These are phyloP conservation scores for Linum usitatissimum DNA, from an alignment of 345 rosid genomes.

Conservation along the genomic window DNA sequence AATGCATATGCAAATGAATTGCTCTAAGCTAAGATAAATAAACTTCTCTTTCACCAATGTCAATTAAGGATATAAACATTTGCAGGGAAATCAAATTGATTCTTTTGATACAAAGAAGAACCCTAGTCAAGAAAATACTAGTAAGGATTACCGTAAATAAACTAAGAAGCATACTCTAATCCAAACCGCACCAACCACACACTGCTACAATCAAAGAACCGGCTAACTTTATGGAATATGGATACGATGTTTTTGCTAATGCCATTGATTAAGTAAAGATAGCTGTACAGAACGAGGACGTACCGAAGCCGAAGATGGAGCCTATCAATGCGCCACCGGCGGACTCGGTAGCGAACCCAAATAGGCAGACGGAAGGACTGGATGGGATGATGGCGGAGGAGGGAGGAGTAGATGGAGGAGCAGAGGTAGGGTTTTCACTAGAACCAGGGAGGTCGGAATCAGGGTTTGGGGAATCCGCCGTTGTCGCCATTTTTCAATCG, in stretches of 20 bases:
- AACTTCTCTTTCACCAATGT: background rate
- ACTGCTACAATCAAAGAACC: background rate
- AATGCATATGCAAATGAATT: too few species aligned
- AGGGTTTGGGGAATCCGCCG: conserved; percentile 3
- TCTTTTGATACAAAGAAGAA: background rate
- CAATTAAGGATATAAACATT: too few species aligned
- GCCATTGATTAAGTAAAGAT: background rate
- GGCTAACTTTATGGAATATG: background rate
- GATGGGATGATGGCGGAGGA: conserved; percentile 25
- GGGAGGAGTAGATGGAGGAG: conserved; percentile 26
- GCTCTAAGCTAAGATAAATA: background rate
- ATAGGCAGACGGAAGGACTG: conserved; percentile 37
- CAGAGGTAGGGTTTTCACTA: conserved; percentile 11
- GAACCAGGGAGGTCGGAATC: conserved; percentile 11
- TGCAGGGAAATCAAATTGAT: too few species aligned
- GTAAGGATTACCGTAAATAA: too few species aligned
- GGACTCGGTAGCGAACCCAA: conserved; percentile 63
- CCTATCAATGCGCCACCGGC: conserved; percentile 89
- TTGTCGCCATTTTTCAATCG: background rate
- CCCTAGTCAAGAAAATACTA: background rate
- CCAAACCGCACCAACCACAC: background rate
- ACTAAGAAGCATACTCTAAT: too few species aligned
- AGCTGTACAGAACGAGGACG: background rate
- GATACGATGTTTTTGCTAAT: background rate
- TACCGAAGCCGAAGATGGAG: conserved; percentile 78